phyloP scores from a whole-genome alignment of 495 filamentous ascomycete species.

The Aspergillus hancockii region DNA sequence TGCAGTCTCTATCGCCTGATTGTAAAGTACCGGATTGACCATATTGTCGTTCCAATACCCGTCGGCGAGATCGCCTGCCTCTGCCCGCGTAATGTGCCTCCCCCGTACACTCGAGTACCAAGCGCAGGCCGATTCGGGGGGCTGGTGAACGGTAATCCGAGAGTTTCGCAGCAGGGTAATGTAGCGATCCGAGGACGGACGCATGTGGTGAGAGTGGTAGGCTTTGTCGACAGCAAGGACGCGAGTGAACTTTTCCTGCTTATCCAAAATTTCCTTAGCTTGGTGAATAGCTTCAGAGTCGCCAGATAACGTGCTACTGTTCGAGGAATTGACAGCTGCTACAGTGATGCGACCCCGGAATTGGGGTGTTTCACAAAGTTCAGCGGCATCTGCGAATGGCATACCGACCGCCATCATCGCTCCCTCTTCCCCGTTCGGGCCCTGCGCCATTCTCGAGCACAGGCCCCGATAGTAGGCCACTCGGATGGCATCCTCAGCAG shows the following conservation, averaged over 20 bases:
- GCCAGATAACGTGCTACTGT: conserved; percentile 44
- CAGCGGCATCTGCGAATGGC: conserved; percentile 40
- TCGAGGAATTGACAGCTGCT: conserved; percentile 40
- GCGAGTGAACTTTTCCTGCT: conserved; percentile 49
- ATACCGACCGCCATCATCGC: conserved; percentile 58
- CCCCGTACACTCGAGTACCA: conserved; percentile 35
- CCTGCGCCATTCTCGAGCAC: conserved; percentile 5
- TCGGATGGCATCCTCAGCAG: conserved; percentile 30
- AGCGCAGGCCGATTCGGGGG: background rate
- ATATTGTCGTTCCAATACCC: conserved; percentile 15
- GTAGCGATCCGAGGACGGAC: conserved; percentile 15
- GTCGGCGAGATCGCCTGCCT: background rate
- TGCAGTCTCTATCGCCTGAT: conserved; percentile 42
- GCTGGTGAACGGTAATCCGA: too few species aligned
- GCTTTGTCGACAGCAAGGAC: conserved; percentile 55
- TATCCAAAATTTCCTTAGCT: conserved; percentile 44
- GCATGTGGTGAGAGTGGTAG: conserved; percentile 54
- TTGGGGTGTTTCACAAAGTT: conserved; percentile 21
- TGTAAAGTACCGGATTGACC: conserved; percentile 15
- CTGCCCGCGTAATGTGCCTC: background rate
- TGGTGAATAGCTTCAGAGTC: conserved; percentile 28
- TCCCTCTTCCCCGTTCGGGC: conserved; percentile 38
- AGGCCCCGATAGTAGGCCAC: conserved; percentile 28
- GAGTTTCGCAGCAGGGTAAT: conserved; percentile 15
- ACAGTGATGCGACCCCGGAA: conserved; percentile 29